phyloP scores from a whole-genome alignment of 768 basidiomycete species.

The Naganishia vishniacii region DNA sequence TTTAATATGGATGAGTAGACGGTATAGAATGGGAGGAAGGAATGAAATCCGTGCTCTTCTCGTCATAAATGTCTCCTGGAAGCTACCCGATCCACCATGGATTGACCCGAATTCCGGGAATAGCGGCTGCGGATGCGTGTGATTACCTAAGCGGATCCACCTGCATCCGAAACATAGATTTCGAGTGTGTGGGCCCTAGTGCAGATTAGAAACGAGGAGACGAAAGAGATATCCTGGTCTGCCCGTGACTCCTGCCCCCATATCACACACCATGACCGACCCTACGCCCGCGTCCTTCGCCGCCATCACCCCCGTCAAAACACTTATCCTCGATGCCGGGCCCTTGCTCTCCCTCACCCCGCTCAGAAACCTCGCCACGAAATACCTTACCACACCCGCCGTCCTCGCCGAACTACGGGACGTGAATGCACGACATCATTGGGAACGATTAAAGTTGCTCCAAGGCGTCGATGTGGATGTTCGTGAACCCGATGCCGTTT shows the following conservation, averaged over 20 bases:
- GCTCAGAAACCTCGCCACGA: conserved; percentile 77
- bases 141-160: not conserved
- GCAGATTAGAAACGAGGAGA: no score
- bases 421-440: conserved; percentile 73
- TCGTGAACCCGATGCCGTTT: conserved; percentile 61
- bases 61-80: no score
- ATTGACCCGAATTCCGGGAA: no score
- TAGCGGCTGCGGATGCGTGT: no score
- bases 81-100: no score
- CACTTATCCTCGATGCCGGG: conserved; percentile 86
- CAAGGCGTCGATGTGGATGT: conserved; percentile 68
- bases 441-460: conserved; percentile 51
- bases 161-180: conserved; percentile 18
- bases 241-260: not conserved
- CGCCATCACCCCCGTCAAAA: conserved; percentile 46
- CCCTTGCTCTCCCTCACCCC: conserved; percentile 78
- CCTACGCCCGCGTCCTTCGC: not conserved
- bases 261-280: not conserved
- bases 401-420: conserved; percentile 87
- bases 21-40: no score
- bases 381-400: conserved; percentile 81
- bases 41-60: no score
- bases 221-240: no score
- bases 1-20: no score
- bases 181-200: no score